Percentiles rank a stretch among this genome's conserved stretches.
Conservation (phyloP, 306 rosid species). For the Urtica urens region DNA sequence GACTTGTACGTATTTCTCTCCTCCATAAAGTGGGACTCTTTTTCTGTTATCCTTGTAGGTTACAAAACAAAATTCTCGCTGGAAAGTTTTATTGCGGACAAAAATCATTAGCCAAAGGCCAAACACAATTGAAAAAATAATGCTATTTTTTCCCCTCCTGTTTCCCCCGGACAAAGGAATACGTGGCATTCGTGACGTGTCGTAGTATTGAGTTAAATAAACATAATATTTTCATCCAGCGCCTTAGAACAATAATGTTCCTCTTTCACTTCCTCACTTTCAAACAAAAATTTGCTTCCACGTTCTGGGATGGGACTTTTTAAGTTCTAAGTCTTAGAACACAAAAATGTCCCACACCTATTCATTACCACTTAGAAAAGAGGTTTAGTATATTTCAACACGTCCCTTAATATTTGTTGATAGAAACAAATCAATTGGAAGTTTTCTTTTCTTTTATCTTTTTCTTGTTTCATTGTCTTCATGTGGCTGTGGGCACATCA, state of each 20-base stretch:
- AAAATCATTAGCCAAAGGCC: not conserved
- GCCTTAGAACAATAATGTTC: too few relatives aligned
- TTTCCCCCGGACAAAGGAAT: not conserved
- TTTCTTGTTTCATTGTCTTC: not conserved
- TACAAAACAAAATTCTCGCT: not conserved
- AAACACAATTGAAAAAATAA: not conserved
- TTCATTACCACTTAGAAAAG: not conserved
- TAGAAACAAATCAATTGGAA: not conserved
- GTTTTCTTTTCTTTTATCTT: not conserved
- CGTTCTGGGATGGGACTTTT: not conserved
- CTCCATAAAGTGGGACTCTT: not conserved
- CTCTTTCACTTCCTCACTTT: not conserved
- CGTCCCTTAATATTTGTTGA: not conserved
- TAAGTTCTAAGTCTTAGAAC: too few relatives aligned
- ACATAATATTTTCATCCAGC: not conserved
- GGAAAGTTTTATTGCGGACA: constrained; percentile 5
- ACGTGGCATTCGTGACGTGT: too few relatives aligned
- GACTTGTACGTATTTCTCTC: not conserved
- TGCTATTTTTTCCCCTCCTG: too few relatives aligned
- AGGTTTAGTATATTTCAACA: not conserved
- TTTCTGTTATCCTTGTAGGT: not conserved
- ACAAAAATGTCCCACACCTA: not conserved
- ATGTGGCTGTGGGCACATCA: not conserved
- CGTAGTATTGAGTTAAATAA: too few relatives aligned
- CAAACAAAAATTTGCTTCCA: constrained; percentile 12